Percentiles rank a stretch among this genome's conserved stretches.
Conservation (phyloP, 805 yeast species). For the Candida methanosorbosa region DNA sequence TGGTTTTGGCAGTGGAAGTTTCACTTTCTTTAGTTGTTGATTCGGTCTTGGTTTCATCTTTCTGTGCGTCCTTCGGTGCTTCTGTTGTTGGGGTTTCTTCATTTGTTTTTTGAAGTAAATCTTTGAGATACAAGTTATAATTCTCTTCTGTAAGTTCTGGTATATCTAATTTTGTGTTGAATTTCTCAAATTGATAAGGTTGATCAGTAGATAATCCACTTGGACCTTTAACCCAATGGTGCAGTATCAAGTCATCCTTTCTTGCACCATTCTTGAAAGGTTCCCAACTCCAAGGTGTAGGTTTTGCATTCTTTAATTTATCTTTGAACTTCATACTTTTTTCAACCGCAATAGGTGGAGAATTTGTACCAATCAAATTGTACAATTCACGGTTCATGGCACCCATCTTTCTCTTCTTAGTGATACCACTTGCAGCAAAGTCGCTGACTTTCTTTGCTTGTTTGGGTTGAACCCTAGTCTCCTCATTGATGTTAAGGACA, state of each 20-base stretch:
- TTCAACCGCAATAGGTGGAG: slow-evolving; percentile 72
- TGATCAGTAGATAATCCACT: slow-evolving; percentile 29
- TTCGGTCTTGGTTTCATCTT: slow-evolving; percentile 1
- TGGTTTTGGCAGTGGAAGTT: neutral
- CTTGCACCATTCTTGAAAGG: slow-evolving; percentile 51
- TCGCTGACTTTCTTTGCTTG: slow-evolving; percentile 21
- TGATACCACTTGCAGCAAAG: slow-evolving; percentile 11
- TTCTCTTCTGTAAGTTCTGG: slow-evolving; percentile 62
- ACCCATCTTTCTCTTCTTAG: slow-evolving; percentile 25
- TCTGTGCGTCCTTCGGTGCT: slow-evolving; percentile 1
- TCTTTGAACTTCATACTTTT: slow-evolving; percentile 49
- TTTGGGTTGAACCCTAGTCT: slow-evolving; percentile 22
- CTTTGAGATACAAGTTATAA: slow-evolving; percentile 28
- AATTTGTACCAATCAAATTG: slow-evolving; percentile 81
- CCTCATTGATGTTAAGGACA: slow-evolving; percentile 60
- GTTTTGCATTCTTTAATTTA: slow-evolving; percentile 50
- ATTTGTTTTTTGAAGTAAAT: slow-evolving; percentile 13
- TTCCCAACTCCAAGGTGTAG: slow-evolving; percentile 76
- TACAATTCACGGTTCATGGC: slow-evolving; percentile 90
- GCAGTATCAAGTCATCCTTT: slow-evolving; percentile 40
- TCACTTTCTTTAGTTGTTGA: slow-evolving; percentile 1
- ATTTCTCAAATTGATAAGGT: slow-evolving; percentile 67
- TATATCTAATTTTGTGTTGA: slow-evolving; percentile 56
- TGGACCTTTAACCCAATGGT: slow-evolving; percentile 82
- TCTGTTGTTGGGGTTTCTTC: neutral